Base-by-base conservation (phyloP, 176 grass and related monocot species). In the Oryza longistaminata region DNA sequence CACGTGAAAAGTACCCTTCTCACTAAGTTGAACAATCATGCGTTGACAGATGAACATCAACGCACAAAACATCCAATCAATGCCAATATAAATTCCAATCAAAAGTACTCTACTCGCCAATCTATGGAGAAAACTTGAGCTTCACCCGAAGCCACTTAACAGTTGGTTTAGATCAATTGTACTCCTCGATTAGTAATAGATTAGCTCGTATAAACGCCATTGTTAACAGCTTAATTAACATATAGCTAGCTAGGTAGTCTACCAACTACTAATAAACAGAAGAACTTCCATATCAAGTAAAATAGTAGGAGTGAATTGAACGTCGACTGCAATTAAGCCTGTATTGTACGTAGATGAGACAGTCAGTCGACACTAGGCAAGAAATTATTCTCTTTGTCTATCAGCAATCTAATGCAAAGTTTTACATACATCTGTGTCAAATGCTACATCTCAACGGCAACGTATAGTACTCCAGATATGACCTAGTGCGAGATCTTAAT, bases 381-480 rank as follows among this genome's bases (percentile, higher is more conserved):
- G 21, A 73, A 73, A 48, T 73, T 46, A 72, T 27, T 48, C 13
- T 46, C 13, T 45, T 11, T 46, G 70, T 26, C 70, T 72, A 21
- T 48, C 22, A 8, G 7, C 42, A 73, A 15, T 48, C 24, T 48
- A 27, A 46, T 9, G 43, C 22, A 14, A 22, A 11, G 22, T 52
- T 19, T 52, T 68, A 7, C 65, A 33, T 49, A 58, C 52, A 31
- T 21, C 61, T 49, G 11, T 44, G 14, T 82, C 34, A 83, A 75
- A 46, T 66, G 55, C 29, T 74, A 49, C 60, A 49, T n/a, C 60
- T 62, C 35, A 82, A 82, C 50, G 24, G 44, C 53, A 73, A 25
- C 4, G 21, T 8, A 45, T 13, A 45, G 12, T 72, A 72, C 24
- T 44, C 2, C 40, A 6, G n/a, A 71, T 43, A 42, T 71, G 19